Evolutionary conservation across 2,329 filamentous ascomycete species (phyloP), one percentile per base, ranked within the genome.

Genomic region (Fusarium nodosum): DNA sequence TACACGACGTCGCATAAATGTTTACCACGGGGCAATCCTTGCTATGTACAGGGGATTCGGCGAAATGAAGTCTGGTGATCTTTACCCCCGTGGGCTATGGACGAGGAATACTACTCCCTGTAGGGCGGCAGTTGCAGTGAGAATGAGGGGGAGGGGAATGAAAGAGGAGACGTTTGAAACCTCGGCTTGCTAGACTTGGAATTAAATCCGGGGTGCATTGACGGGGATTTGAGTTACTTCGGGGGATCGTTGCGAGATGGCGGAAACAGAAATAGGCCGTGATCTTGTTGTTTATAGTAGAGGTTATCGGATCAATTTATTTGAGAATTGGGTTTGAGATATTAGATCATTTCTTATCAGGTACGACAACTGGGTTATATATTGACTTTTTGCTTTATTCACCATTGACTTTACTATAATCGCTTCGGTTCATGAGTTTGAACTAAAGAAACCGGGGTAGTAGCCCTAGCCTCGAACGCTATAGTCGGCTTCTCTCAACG

Each of bases 131-230:
- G 64, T 68, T 68, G 45, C 5, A 36, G 28, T 15, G 34, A 30
- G 47, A 48, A 24, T 20, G 34, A 30, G 52, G 44, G 44, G 31
- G 51, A 33, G 26, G 44, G 44, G 26, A n/a, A 26, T 26, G 50
- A 41, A 39, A 18, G 44, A 50, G 51, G 34, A 50, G 42, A n/a
- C 24, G 44, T 9, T 16, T 42, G n/a, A 57, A 62, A 66, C 63
- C 64, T 66, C 63, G 64, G 64, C 41, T 55, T 65, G n/a, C 56
- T 52, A 11, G 18, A 56, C 45, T 66, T 39, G 64, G 57, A 57
- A 48, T 9, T 30, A 38, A 28, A 61, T 56, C 62, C 56, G 62
- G 56, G 63, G 56, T 61, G 36, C 60, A 64, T 63, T 42, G 47
- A 38, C 30, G 10, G 16, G 34, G n/a, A 24, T 6, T n/a, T 11